Evolutionary conservation across 352 stramenopile genomes (phyloP).

Genomic region (Phytophthora boehmeriae): DNA sequence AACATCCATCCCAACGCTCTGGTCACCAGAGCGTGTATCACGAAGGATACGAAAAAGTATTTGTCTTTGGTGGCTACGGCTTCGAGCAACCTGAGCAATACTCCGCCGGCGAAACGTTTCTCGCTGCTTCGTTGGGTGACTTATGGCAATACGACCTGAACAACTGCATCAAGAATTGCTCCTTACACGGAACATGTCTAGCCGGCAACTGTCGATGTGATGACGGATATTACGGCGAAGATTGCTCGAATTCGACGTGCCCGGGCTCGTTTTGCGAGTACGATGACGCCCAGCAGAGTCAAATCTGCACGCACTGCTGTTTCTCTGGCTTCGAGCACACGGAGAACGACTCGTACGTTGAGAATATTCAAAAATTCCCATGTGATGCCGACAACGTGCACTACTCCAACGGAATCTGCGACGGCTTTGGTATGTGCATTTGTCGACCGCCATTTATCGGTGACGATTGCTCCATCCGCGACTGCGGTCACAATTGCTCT

Average conservation of each 20-base stretch:
- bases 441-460: conserved; percentile 94
- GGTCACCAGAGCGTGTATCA: conserved; percentile 90
- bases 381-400: conserved; percentile 86
- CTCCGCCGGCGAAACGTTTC: conserved; percentile 59
- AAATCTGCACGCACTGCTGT: conserved; percentile 95
- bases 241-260: conserved; percentile 96
- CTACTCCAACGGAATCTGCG: conserved; percentile 94
- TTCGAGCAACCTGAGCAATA: conserved; percentile 78
- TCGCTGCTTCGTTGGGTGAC: conserved; percentile 71
- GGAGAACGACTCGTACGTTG: conserved; percentile 88
- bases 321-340: conserved; percentile 89
- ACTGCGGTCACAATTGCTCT: conserved; percentile 92
- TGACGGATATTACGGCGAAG: conserved; percentile 95
- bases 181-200: conserved; percentile 89
- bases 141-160: conserved; percentile 92
- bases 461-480: conserved; percentile 91
- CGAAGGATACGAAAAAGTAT: conserved; percentile 60
- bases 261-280: conserved; percentile 94
- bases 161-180: conserved; percentile 95
- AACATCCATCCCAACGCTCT: conserved; percentile 84
- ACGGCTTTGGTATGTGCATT: conserved; percentile 96
- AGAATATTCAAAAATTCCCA: conserved; percentile 91
- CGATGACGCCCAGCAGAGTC: conserved; percentile 78
- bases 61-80: conserved; percentile 91
- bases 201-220: conserved; percentile 94